phyloP scores from a whole-genome alignment of 495 filamentous ascomycete genomes.

The Penicillium riverlandense region DNA sequence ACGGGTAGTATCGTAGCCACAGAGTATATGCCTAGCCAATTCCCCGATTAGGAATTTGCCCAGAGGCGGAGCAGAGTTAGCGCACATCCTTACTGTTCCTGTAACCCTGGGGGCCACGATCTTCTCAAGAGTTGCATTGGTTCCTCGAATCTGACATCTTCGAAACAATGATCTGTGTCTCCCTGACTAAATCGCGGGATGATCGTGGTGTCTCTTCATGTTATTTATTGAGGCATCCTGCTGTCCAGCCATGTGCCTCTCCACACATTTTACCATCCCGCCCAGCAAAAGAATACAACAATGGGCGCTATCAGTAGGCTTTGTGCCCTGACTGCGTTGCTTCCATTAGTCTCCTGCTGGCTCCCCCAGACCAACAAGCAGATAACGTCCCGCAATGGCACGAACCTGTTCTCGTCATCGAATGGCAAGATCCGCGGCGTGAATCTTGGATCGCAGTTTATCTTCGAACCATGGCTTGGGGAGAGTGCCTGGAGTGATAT shows the following conservation, averaged over 20 bases:
- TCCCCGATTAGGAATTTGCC: constrained; percentile 1
- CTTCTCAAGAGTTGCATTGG: background rate
- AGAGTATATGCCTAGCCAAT: background rate
- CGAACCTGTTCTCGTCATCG: constrained; percentile 18
- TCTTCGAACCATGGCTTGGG: constrained; percentile 56
- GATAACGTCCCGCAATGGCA: constrained; percentile 17
- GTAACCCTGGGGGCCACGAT: background rate
- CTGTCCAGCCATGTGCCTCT: background rate
- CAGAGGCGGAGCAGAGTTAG: background rate
- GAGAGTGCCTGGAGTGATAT: constrained; percentile 41
- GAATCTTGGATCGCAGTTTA: constrained; percentile 52
- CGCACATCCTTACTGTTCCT: background rate
- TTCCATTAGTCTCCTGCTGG: constrained; percentile 15
- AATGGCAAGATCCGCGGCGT: constrained; percentile 51
- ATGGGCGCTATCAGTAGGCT: constrained; percentile 5
- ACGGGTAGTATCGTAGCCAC: too few species aligned
- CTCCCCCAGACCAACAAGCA: constrained; percentile 23
- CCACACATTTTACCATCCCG: background rate
- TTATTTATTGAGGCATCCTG: background rate
- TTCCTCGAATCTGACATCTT: background rate
- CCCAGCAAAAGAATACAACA: background rate
- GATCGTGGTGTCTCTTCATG: background rate
- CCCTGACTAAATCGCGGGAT: background rate
- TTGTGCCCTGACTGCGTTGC: constrained; percentile 1
- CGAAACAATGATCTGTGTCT: background rate